phyloP scores from a whole-genome alignment of 2,329 filamentous ascomycete genomes.

The Biscogniauxia marginata region DNA sequence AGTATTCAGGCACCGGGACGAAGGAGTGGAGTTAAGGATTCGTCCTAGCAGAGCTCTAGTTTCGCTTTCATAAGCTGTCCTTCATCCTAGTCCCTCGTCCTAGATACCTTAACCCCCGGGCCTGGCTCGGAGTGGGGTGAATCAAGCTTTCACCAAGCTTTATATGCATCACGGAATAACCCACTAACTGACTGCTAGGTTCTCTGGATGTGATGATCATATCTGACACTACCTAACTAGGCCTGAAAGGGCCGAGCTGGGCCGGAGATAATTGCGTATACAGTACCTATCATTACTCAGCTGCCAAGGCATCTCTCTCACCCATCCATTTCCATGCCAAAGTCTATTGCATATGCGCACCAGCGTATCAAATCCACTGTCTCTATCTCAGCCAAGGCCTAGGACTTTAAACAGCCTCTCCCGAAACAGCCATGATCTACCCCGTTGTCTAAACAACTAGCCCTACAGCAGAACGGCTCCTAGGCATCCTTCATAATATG shows the following conservation, averaged over 20 bases:
- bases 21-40: background rate
- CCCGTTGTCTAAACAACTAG: background rate
- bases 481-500: background rate
- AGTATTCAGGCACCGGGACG: background rate
- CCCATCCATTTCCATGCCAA: background rate
- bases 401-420: background rate
- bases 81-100: background rate
- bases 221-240: background rate
- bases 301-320: background rate
- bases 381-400: background rate
- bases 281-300: background rate
- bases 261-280: background rate
- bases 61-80: background rate
- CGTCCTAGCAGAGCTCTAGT: background rate
- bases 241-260: background rate
- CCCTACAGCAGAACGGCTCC: background rate
- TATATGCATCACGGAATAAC: background rate
- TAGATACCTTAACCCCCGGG: background rate
- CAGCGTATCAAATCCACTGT: background rate
- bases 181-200: background rate
- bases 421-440: background rate
- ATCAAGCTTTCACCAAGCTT: background rate
- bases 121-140: background rate
- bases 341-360: background rate
- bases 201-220: background rate